Evolutionary conservation across 2,329 filamentous ascomycete genomes (phyloP).

Genomic region (Graphilbum fragrans): DNA sequence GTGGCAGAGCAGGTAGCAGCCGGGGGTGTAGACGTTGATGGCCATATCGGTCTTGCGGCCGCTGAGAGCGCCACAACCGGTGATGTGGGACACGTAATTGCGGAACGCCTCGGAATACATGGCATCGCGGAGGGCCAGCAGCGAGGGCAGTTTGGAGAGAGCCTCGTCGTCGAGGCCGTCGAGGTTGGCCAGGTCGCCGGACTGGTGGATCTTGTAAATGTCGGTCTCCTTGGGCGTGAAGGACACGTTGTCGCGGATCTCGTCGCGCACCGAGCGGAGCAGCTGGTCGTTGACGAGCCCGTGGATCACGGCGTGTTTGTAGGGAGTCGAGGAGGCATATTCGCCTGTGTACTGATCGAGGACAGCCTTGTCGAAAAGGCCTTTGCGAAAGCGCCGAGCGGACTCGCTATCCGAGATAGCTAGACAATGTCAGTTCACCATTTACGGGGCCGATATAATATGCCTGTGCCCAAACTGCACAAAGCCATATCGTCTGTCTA

Average conservation of each 20-base stretch:
- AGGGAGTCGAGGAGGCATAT: constrained; percentile 56
- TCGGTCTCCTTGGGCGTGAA: constrained; percentile 99
- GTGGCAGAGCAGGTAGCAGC: constrained; percentile 90
- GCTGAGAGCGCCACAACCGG: constrained; percentile 74
- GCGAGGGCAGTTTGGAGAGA: constrained; percentile 71
- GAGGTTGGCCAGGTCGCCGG: constrained; percentile 90
- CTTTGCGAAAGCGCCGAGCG: constrained; percentile 48
- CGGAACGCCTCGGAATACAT: constrained; percentile 87
- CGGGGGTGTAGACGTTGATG: constrained; percentile 95
- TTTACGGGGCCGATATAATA: too few relatives aligned
- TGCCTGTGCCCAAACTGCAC: too few relatives aligned
- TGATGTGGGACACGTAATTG: constrained; percentile 77
- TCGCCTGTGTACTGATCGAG: constrained; percentile 46
- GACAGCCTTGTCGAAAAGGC: constrained; percentile 49
- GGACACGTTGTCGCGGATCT: constrained; percentile 81
- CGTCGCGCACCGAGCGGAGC: constrained; percentile 72
- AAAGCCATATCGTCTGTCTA: too few relatives aligned
- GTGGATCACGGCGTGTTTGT: constrained; percentile 87
- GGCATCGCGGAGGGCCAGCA: constrained; percentile 86
- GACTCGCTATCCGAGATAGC: constrained; percentile 37
- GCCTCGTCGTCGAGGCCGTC: constrained; percentile 84
- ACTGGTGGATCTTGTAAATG: constrained; percentile 99
- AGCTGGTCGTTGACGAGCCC: constrained; percentile 68
- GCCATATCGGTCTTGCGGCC: constrained; percentile 97
- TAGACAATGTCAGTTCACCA: constrained; percentile 14